Evolutionary conservation across 352 stramenopile genomes (phyloP).

Genomic region (Phytopythium oedochilum): DNA sequence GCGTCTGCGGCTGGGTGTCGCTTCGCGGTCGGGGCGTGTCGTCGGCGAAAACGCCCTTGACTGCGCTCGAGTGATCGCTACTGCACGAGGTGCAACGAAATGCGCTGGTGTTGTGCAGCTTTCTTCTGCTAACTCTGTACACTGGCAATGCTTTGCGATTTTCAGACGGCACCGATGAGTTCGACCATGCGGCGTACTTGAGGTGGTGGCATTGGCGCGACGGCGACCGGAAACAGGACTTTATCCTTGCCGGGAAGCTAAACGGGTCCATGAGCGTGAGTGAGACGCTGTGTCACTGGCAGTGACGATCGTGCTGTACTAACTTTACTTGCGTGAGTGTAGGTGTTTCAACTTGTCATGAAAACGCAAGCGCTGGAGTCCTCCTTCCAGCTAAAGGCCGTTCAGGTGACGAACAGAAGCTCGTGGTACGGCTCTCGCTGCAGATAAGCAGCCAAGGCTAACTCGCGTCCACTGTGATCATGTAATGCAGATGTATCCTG

Average conservation of each 20-base stretch:
- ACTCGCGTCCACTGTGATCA: neutral
- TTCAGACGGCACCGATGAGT: neutral
- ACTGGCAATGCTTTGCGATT: neutral
- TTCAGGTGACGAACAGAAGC: neutral
- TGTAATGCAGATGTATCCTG: constrained; percentile 30
- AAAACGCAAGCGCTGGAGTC: neutral
- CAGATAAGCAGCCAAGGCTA: no score
- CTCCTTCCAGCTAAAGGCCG: neutral
- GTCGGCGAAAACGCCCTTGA: constrained; percentile 30
- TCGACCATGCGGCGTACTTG: constrained; percentile 3
- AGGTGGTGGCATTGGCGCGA: constrained; percentile 18
- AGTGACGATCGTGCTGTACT: no score
- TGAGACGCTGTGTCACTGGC: no score
- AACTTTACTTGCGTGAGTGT: no score
- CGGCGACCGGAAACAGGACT: constrained; percentile 12
- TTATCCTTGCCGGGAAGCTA: constrained; percentile 28
- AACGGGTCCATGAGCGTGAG: constrained; percentile 35
- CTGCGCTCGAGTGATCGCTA: constrained; percentile 22
- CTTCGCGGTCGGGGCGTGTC: constrained; percentile 26
- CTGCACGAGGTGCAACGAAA: constrained; percentile 4
- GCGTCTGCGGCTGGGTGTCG: constrained; percentile 17
- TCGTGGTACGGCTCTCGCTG: no score
- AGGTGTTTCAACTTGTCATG: constrained; percentile 18
- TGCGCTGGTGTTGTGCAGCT: no score
- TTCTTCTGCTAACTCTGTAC: no score